Conservation (phyloP, 371 early-diverging fungal genomes). For the Apophysomyces ossiformis region DNA sequence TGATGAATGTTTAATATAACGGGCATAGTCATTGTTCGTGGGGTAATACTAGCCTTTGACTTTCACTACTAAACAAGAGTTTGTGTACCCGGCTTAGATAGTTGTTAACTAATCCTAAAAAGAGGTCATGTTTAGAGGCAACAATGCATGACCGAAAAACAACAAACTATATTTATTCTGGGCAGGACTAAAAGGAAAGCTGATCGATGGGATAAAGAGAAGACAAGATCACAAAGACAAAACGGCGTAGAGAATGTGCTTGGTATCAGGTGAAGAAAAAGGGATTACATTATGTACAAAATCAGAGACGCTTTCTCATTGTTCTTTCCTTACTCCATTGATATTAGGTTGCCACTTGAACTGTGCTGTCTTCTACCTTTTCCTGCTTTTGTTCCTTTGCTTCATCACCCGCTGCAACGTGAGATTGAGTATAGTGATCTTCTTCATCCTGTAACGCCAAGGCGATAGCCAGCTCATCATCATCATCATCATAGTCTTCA, state of each 20-base stretch:
- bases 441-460: slow-evolving; percentile 14
- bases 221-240: neutral
- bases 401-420: slow-evolving; percentile 17
- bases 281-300: neutral
- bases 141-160: too few species aligned
- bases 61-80: too few species aligned
- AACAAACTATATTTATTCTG: too few species aligned
- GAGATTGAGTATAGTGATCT: slow-evolving; percentile 11
- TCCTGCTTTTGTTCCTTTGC: slow-evolving; percentile 9
- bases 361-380: neutral
- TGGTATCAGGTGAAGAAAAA: neutral
- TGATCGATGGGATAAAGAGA: neutral
- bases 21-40: too few species aligned
- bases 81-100: too few species aligned
- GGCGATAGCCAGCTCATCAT: slow-evolving; percentile 26
- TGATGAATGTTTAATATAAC: neutral
- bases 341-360: neutral
- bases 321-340: neutral
- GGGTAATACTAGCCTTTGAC: too few species aligned
- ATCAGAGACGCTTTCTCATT: neutral
- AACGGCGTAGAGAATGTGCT: neutral
- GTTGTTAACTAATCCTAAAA: too few species aligned
- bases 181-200: neutral
- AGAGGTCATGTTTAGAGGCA: too few species aligned
- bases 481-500: slow-evolving; percentile 27